A percentile compares a stretch with the other conserved stretches of the same genome.
These are phyloP conservation scores for Talaromyces sp. DNA, from an alignment of 2,329 filamentous ascomycete genomes.

Conservation along the genomic window DNA sequence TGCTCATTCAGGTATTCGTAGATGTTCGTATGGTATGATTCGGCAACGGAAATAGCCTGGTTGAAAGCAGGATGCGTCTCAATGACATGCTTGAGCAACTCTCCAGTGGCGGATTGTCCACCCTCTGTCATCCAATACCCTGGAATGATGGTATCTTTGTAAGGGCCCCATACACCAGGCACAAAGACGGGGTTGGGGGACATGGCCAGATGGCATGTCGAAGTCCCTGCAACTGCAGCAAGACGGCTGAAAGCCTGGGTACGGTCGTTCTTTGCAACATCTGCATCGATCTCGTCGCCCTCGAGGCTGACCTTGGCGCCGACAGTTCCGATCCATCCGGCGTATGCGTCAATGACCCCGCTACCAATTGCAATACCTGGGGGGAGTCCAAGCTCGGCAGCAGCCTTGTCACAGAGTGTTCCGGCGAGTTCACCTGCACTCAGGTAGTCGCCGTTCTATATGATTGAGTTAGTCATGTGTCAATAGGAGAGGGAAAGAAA, in stretches of 20 bases:
- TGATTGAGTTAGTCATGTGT: background rate
- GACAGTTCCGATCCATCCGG: constrained; percentile 98
- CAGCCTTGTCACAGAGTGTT: constrained; percentile 77
- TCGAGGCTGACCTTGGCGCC: constrained; percentile 85
- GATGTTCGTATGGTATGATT: constrained; percentile 81
- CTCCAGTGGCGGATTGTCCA: constrained; percentile 92
- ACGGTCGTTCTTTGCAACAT: constrained; percentile 75
- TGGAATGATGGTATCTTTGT: constrained; percentile 88
- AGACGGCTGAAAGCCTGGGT: constrained; percentile 88
- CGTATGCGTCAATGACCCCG: constrained; percentile 97
- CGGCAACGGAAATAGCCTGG: constrained; percentile 73
- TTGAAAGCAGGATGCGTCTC: constrained; percentile 92
- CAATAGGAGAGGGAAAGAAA: constrained; percentile 19
- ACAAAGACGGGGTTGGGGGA: constrained; percentile 91
- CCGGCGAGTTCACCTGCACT: constrained; percentile 92
- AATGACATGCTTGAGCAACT: constrained; percentile 88
- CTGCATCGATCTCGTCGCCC: constrained; percentile 64
- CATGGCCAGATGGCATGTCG: constrained; percentile 96
- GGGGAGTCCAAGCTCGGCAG: constrained; percentile 76
- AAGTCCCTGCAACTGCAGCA: constrained; percentile 92
- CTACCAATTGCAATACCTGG: constrained; percentile 89
- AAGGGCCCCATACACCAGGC: constrained; percentile 93
- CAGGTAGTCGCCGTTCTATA: constrained; percentile 82
- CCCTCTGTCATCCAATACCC: constrained; percentile 97
- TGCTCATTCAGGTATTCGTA: constrained; percentile 94